Conservation (phyloP, 2,329 filamentous ascomycete genomes). For the Sporothrix phasma region DNA sequence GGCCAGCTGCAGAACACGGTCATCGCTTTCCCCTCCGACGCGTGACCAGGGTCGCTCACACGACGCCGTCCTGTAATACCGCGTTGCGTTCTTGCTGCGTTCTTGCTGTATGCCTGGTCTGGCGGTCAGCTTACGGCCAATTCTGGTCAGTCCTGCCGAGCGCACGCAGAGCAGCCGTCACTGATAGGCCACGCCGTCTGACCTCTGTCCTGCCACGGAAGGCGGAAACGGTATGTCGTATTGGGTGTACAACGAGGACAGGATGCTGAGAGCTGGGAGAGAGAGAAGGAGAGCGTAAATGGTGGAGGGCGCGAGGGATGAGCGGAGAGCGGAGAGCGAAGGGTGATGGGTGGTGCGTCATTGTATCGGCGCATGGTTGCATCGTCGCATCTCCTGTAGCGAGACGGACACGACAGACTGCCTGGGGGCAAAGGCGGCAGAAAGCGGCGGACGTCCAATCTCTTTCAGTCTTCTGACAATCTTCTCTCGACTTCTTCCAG, state of each 20-base stretch:
- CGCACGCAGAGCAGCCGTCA: background rate
- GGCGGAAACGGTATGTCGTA: background rate
- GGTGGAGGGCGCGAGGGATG: too few species aligned
- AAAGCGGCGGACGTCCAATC: too few species aligned
- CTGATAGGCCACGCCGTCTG: conserved; percentile 4
- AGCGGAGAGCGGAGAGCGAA: background rate
- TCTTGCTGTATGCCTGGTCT: background rate
- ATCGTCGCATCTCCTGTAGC: background rate
- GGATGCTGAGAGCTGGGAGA: background rate
- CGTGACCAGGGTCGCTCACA: background rate
- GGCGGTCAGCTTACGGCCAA: background rate
- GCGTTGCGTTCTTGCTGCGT: background rate
- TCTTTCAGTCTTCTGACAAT: too few species aligned
- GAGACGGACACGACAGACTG: background rate
- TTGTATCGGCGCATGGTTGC: background rate
- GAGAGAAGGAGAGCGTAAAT: background rate
- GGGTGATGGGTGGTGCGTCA: background rate
- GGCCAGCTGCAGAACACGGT: background rate
- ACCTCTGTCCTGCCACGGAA: background rate
- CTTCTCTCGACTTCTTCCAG: too few species aligned
- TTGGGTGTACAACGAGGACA: background rate
- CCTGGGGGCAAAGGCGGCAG: background rate
- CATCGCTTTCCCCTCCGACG: background rate
- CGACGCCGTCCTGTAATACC: background rate
- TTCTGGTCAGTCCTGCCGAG: background rate